Evolutionary conservation across 2,329 filamentous ascomycete species (phyloP).

Genomic region (Colletotrichum aenigma): DNA sequence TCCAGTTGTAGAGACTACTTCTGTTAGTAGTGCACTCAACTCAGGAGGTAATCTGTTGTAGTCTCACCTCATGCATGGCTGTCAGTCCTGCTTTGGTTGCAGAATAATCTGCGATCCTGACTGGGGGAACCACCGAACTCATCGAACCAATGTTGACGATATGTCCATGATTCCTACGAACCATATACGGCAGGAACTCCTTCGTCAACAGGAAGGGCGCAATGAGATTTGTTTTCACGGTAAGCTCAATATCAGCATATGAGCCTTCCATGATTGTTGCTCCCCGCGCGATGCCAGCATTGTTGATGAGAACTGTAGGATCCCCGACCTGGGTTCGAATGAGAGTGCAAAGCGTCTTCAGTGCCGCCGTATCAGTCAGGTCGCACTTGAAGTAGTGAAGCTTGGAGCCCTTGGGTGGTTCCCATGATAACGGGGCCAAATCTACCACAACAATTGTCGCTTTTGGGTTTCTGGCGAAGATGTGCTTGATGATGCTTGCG

Average conservation of each 20-base stretch:
- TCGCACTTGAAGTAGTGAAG: slow-evolving; percentile 41
- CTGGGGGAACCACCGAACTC: slow-evolving; percentile 57
- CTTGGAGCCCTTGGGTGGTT: slow-evolving; percentile 21
- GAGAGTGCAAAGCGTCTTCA: slow-evolving; percentile 29
- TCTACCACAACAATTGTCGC: slow-evolving; percentile 38
- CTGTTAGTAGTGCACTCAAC: too few species aligned
- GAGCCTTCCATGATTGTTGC: slow-evolving; percentile 30
- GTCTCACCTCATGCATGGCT: slow-evolving; percentile 34
- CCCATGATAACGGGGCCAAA: slow-evolving; percentile 33
- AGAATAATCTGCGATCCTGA: slow-evolving; percentile 64
- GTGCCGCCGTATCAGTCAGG: slow-evolving; percentile 35
- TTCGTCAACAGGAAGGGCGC: slow-evolving; percentile 62
- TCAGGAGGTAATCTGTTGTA: too few species aligned
- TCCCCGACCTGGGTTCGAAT: slow-evolving; percentile 37
- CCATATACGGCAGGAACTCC: slow-evolving; percentile 66
- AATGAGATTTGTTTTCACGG: slow-evolving; percentile 53
- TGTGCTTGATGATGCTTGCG: slow-evolving; percentile 34
- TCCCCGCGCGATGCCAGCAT: slow-evolving; percentile 34
- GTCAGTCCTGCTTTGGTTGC: slow-evolving; percentile 52
- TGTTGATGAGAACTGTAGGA: slow-evolving; percentile 40
- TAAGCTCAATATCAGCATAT: slow-evolving; percentile 31
- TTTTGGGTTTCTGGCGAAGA: slow-evolving; percentile 26
- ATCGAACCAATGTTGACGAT: slow-evolving; percentile 66
- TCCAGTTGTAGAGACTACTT: slow-evolving; percentile 33
- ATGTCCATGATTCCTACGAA: slow-evolving; percentile 64